Base-by-base conservation (phyloP, 192 early-diverging fungal species). In the Entrophospora sp. region DNA sequence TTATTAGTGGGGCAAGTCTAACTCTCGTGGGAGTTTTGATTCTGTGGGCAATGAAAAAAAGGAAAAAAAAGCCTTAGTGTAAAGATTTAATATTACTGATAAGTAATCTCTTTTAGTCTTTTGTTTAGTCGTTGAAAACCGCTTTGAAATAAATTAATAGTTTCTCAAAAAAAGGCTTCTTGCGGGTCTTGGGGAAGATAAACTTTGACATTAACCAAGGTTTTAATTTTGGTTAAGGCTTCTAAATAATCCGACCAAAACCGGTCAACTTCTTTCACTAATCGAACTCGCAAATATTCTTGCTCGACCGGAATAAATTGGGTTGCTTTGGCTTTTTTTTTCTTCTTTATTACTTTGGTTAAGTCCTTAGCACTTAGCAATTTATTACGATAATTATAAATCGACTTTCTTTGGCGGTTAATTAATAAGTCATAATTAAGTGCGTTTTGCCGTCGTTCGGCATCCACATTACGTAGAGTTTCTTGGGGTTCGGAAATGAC, bases 111-210 rank as follows among this genome's bases (percentile, higher is more conserved):
- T n/a, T n/a, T n/a, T n/a, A n/a, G n/a, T n/a, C n/a, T n/a, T n/a
- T n/a, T n/a, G n/a, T n/a, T n/a, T n/a, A n/a, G n/a, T n/a, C n/a
- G n/a, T n/a, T n/a, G n/a, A n/a, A n/a, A n/a, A n/a, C n/a, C n/a
- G n/a, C n/a, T n/a, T n/a, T 49, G 48, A n/a, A 49, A 49, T 49
- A 49, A 49, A 49, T 49, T 22, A 49, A 49, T 49, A 24, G 48
- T 49, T 49, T 49, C 48, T 49, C 48, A 49, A 49, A 49, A 49
- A 49, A 49, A 49, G 48, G 48, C 48, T 49, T 49, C 48, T 49
- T 49, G 48, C 7, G 48, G 48, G 5, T 49, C 48, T 49, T 49
- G 48, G 24, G 48, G 48, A 5, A 49, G 24, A 49, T 49, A 49
- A 49, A 14, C 24, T n/a, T 49, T 49, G 18, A 49, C 48, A 24